phyloP scores from a whole-genome alignment of 179 eudicot genomes.

The Silene vulgaris region DNA sequence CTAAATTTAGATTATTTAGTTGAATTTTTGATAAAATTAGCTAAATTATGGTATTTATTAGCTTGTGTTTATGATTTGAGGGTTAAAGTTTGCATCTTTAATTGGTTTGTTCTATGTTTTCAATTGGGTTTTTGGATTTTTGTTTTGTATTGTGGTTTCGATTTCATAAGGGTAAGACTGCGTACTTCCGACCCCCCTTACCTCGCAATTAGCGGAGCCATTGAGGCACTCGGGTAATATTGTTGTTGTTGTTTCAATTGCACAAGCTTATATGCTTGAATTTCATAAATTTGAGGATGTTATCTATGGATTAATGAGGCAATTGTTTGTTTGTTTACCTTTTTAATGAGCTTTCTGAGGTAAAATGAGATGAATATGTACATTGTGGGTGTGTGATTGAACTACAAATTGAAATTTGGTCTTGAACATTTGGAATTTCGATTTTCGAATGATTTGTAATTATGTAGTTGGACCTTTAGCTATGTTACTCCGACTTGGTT shows the following conservation, averaged over 20 bases:
- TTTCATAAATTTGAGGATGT: neutral
- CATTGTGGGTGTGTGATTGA: too few species aligned
- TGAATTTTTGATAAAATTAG: neutral
- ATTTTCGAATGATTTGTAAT: too few species aligned
- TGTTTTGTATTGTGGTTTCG: neutral
- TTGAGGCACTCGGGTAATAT: too few species aligned
- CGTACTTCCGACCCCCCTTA: too few species aligned
- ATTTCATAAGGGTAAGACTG: neutral
- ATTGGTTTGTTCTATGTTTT: neutral
- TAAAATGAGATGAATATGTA: too few species aligned
- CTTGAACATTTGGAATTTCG: too few species aligned
- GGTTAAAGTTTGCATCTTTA: neutral
- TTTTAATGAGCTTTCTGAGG: too few species aligned
- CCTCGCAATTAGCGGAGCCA: too few species aligned
- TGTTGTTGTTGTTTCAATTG: neutral
- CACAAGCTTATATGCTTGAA: too few species aligned
- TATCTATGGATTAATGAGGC: neutral
- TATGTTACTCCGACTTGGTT: neutral
- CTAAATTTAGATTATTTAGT: neutral
- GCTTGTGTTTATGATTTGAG: constrained; percentile 7
- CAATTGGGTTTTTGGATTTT: neutral
- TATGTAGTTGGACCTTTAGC: neutral
- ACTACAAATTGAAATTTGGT: too few species aligned
- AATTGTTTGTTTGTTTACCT: too few species aligned
- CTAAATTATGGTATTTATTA: neutral